Evolutionary conservation across 176 grass and related monocot species (phyloP).

Genomic region (barley (Hordeum vulgare)): MorexV3_pseudomolecules_assembly NC_058520.1:3942834-3943333

Average conservation of each 20-base stretch:
- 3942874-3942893: background rate
- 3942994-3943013: background rate
- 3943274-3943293: too few relatives aligned
- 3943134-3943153: background rate
- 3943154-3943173: background rate
- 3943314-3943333: too few relatives aligned
- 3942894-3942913: conserved; percentile 3
- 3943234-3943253: background rate
- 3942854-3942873: background rate
- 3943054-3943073: conserved; percentile 22
- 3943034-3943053: conserved; percentile 29
- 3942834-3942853: background rate
- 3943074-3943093: conserved; percentile 36
- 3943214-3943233: background rate
- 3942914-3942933: background rate
- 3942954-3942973: conserved; percentile 1
- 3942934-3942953: conserved; percentile 32
- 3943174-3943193: background rate
- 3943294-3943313: too few relatives aligned
- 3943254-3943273: background rate
- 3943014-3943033: conserved; percentile 21
- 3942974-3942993: conserved; percentile 20
- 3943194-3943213: background rate
- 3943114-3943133: background rate
- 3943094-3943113: background rate